phyloP scores from a whole-genome alignment of 768 basidiomycete species.

The Boletus tomentosulus region DNA sequence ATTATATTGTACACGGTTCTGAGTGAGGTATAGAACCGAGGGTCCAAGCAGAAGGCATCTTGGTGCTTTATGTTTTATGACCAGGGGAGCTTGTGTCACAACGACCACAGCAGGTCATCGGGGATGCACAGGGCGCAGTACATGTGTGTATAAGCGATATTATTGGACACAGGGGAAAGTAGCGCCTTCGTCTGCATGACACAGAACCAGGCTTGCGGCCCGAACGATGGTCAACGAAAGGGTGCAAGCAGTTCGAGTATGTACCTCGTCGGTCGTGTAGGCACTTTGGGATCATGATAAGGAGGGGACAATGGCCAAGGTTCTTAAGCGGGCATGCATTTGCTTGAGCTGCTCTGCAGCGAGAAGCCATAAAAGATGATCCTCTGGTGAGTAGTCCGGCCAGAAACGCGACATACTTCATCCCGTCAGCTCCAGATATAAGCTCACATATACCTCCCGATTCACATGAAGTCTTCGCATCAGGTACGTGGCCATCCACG shows the following conservation, averaged over 20 bases:
- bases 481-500: not conserved
- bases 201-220: too few species aligned
- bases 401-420: not conserved
- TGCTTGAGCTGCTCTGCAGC: not conserved
- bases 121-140: too few species aligned
- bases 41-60: not conserved
- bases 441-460: not conserved
- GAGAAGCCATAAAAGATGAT: not conserved
- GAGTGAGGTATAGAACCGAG: not conserved
- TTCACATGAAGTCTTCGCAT: not conserved
- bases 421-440: not conserved
- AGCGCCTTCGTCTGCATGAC: too few species aligned
- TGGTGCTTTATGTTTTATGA: too few species aligned
- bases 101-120: too few species aligned
- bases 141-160: too few species aligned
- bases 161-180: too few species aligned
- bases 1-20: not conserved
- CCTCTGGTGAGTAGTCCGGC: not conserved
- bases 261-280: too few species aligned
- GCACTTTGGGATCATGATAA: not conserved
- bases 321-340: not conserved
- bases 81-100: too few species aligned
- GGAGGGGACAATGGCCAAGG: not conserved
- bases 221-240: too few species aligned
- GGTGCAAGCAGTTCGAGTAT: too few species aligned